Evolutionary conservation across 1,139 yeast species (phyloP), one percentile per base, ranked within the genome.

Genomic region (Casaregolazyma lundiana): DNA sequence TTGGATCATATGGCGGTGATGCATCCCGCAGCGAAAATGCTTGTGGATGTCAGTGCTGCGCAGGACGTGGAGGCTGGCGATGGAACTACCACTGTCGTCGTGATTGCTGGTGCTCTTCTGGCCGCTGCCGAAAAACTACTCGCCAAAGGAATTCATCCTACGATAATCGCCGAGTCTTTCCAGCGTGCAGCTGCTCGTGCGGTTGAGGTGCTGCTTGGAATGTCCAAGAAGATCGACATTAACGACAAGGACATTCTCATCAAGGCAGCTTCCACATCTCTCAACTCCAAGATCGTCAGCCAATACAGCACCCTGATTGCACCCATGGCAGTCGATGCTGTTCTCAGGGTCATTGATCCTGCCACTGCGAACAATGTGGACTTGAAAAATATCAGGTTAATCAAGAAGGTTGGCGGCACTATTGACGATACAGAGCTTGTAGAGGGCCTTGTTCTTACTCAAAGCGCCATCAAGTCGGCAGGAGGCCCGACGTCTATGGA

Each of bases 51-150:
- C 22, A 84, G 96, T 53, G 96, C 92, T 42, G 97, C 98, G 1
- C 98, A 92, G 68, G 98, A 92, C 61, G 84, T 90, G 30, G 99
- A 90, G 66, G 97, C 98, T 18, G 99, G 99, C 49, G 99, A 92
- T 65, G 99, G 99, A 55, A 92, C 99, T 38, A 92, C 99, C 0
- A 83, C 97, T 1, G 98, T 92, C 34, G 98, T 95, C 30, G 92
- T 92, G 51, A 75, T 92, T 55, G 88, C 97, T 3, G 98, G 99
- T 24, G 92, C 97, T 6, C 71, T 92, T 46, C 73, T 92, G 47
- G 95, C 92, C 30, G 98, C 98, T 19, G 96, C 97, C 46, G 98
- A 94, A 59, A 81, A 84, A 63, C 73, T 92, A 52, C 76, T 92
- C 57, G 81, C 79, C 57, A 88, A 86, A 64, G 97, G 97, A 8